Conservation (phyloP, 2,329 filamentous ascomycete species). For the Paramyrothecium sp. region DNA sequence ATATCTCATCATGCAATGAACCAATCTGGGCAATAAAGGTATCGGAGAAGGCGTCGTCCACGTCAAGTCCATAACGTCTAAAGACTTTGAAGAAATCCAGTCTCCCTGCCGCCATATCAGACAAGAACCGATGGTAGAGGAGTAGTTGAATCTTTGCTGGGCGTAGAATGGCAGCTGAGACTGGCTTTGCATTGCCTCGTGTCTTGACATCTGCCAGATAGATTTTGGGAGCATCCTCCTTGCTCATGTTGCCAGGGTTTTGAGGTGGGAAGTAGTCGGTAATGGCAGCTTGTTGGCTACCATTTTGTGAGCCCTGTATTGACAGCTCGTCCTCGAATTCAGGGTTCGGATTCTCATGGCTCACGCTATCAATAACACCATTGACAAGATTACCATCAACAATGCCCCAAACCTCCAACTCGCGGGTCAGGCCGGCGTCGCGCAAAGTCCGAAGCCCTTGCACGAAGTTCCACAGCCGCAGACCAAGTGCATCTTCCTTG, state of each 20-base stretch:
- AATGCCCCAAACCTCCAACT: constrained; percentile 82
- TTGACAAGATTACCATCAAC: constrained; percentile 81
- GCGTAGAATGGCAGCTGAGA: constrained; percentile 64
- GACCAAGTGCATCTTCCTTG: constrained; percentile 78
- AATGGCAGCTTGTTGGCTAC: constrained; percentile 34
- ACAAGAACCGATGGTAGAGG: constrained; percentile 84
- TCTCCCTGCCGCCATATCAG: constrained; percentile 67
- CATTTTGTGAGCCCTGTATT: constrained; percentile 25
- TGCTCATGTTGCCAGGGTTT: constrained; percentile 3
- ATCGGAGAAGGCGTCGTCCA: constrained; percentile 70
- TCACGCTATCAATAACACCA: constrained; percentile 86
- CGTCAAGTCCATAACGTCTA: constrained; percentile 67
- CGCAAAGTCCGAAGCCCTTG: constrained; percentile 76
- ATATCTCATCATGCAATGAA: constrained; percentile 63
- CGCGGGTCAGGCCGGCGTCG: constrained; percentile 69
- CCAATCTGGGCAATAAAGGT: constrained; percentile 75
- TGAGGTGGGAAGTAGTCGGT: constrained; percentile 36
- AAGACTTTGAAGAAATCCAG: constrained; percentile 71
- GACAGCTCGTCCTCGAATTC: constrained; percentile 62
- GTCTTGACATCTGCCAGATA: constrained; percentile 93
- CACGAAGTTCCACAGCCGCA: constrained; percentile 88
- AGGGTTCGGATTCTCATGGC: constrained; percentile 71
- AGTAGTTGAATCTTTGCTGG: constrained; percentile 86
- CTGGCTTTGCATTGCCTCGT: constrained; percentile 63
- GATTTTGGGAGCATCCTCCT: constrained; percentile 28